A percentile compares a stretch with the other conserved stretches of the same genome.
Evolutionary conservation across 306 rosid species (phyloP).

Genomic region (Delonix regia): DNA sequence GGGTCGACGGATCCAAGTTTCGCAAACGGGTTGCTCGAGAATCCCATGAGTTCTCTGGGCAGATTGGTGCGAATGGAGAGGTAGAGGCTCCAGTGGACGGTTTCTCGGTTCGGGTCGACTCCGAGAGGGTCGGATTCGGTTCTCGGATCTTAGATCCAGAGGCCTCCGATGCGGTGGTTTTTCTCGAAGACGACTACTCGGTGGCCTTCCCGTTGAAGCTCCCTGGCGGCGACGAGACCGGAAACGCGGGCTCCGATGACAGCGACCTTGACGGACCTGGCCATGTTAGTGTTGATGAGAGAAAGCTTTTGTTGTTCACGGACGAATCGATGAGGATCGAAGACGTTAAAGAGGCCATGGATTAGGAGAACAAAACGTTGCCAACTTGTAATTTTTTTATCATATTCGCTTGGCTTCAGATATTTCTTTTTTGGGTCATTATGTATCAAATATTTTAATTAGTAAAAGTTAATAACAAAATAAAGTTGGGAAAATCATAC

Average conservation of each 20-base stretch:
- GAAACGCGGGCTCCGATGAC: slow-evolving; percentile 37
- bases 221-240: slow-evolving; percentile 32
- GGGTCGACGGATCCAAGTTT: not conserved
- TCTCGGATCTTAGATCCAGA: slow-evolving; percentile 11
- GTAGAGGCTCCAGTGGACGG: slow-evolving; percentile 32
- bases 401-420: no score
- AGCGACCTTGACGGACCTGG: not conserved
- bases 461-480: no score
- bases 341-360: no score
- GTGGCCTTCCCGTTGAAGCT: slow-evolving; percentile 32
- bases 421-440: no score
- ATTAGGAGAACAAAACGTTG: no score
- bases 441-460: no score
- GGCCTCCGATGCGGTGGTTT: slow-evolving; percentile 24
- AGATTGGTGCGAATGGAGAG: slow-evolving; percentile 20
- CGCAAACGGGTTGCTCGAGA: slow-evolving; percentile 30
- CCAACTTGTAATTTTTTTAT: no score
- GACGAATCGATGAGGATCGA: not conserved
- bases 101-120: slow-evolving; percentile 18
- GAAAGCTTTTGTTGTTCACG: not conserved
- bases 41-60: slow-evolving; percentile 39
- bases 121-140: slow-evolving; percentile 33
- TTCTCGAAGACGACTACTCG: slow-evolving; percentile 33
- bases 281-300: not conserved
- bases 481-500: no score